A percentile compares a stretch with the other conserved stretches of the same genome.
Evolutionary conservation across 2,329 filamentous ascomycete genomes (phyloP).

Genomic region (Akanthomyces uredinophilus): DNA sequence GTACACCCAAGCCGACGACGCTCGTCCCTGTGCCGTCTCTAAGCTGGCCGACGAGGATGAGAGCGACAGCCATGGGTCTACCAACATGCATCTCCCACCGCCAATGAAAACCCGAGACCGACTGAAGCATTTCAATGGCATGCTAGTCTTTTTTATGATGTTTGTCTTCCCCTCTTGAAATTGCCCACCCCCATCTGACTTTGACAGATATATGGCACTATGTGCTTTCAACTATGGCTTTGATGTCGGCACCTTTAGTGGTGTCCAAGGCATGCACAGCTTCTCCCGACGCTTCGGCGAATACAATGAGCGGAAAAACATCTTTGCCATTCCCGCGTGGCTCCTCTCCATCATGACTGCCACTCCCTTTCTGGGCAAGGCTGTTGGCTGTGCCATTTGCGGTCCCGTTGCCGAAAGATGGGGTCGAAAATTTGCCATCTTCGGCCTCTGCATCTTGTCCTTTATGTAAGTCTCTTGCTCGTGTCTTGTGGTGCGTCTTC

Average conservation of each 20-base stretch:
- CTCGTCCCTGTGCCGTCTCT: not conserved
- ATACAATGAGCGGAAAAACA: slow-evolving; percentile 16
- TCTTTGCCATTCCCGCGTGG: slow-evolving; percentile 20
- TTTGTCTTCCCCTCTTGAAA: not conserved
- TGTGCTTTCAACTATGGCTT: slow-evolving; percentile 26
- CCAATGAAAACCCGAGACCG: slow-evolving; percentile 11
- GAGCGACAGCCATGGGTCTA: slow-evolving; percentile 5
- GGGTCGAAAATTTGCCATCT: slow-evolving; percentile 23
- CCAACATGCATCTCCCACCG: slow-evolving; percentile 6
- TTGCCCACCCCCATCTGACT: not conserved
- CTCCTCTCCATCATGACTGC: slow-evolving; percentile 24
- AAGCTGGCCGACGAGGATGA: slow-evolving; percentile 14
- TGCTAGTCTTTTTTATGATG: slow-evolving; percentile 20
- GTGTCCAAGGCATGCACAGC: slow-evolving; percentile 24
- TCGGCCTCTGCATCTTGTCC: slow-evolving; percentile 19
- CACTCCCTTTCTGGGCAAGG: slow-evolving; percentile 23
- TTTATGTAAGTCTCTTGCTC: slow-evolving; percentile 16
- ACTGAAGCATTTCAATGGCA: slow-evolving; percentile 14
- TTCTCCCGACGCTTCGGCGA: slow-evolving; percentile 23
- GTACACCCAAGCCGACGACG: not conserved
- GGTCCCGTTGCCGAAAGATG: slow-evolving; percentile 23
- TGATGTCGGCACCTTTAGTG: slow-evolving; percentile 24
- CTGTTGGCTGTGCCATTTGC: slow-evolving; percentile 14
- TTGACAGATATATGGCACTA: slow-evolving; percentile 21
- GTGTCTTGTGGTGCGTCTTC: not conserved